These are phyloP conservation scores for Chytriomyces sp. DNA, from an alignment of 192 early-diverging fungal genomes.

Conservation along the genomic window DNA sequence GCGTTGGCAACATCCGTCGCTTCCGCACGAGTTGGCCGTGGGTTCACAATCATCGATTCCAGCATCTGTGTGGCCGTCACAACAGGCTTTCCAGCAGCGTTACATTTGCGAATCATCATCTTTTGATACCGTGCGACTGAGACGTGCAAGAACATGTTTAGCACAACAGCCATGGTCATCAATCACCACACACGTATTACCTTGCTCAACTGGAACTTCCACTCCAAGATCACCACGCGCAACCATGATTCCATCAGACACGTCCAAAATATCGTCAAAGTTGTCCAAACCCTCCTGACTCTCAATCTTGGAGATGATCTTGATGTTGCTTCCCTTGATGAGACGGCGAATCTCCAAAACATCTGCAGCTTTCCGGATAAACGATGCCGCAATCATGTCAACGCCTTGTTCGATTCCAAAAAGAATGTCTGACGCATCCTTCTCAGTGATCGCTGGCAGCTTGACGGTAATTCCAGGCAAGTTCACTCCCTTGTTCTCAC, in stretches of 20 bases:
- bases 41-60: constrained; percentile 76
- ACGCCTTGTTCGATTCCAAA: constrained; percentile 95
- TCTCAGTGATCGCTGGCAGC: constrained; percentile 92
- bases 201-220: constrained; percentile 93
- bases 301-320: constrained; percentile 98
- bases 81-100: constrained; percentile 94
- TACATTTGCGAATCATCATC: constrained; percentile 99
- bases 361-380: constrained; percentile 92
- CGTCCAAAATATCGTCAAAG: constrained; percentile 96
- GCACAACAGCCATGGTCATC: not conserved
- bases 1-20: constrained; percentile 99
- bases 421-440: constrained; percentile 86
- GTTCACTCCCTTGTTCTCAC: constrained; percentile 95
- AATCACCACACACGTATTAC: not conserved
- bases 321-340: constrained; percentile 81
- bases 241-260: constrained; percentile 97
- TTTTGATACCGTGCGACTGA: constrained; percentile 76
- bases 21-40: constrained; percentile 98
- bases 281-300: constrained; percentile 96
- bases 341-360: constrained; percentile 86
- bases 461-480: constrained; percentile 89
- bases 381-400: constrained; percentile 95
- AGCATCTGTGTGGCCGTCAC: constrained; percentile 98
- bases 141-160: not conserved
- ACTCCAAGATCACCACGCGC: constrained; percentile 98